Evolutionary conservation across 148 eudicot genomes (phyloP), one percentile per base, ranked within the genome.

Genomic region (Chenopodium suecicum): DNA sequence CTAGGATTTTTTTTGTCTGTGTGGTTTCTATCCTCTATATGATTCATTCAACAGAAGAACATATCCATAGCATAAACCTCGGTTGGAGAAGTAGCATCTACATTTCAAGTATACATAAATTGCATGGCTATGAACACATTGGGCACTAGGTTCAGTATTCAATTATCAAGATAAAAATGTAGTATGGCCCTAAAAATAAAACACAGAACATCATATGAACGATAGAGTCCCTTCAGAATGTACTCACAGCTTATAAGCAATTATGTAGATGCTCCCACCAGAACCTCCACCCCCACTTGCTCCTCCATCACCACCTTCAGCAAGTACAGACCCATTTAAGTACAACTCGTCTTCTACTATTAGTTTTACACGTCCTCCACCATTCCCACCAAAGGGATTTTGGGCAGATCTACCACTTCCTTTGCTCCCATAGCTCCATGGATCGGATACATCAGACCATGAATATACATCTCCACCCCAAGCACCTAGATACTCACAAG

Each of bases 401-500:
- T 83, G 79, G 48, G 79, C 81, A 82, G 93, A 90, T 78, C 83
- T 82, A 62, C 94, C 89, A 81, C 97, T 91, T 76, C 97, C 97
- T 78, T 83, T 93, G 86, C 97, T 93, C 78, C 97, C 97, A 85
- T 91, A 91, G 83, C 90, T 89, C 91, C 92, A 87, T 0, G 97
- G 97, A 64, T 77, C 74, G 22, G 93, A 84, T 87, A 93, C 83
- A 70, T 91, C 91, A 47, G 91, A 83, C 97, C 97, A 93, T 81
- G 89, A 80, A 85, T 93, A 93, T 81, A 90, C 97, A 85, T 93
- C 94, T 81, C 97, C 97, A 52, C 97, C 97, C 97, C 97, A 93
- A 76, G 69, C 83, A 76, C 87, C 85, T 46, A 82, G 74, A 32
- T 78, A 65, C 48, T 80, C 88, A 73, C 97, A 93, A 47, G 97